Evolutionary conservation across 1,284 basidiomycete genomes (phyloP).

Genomic region (Tylopilus sp.): DNA sequence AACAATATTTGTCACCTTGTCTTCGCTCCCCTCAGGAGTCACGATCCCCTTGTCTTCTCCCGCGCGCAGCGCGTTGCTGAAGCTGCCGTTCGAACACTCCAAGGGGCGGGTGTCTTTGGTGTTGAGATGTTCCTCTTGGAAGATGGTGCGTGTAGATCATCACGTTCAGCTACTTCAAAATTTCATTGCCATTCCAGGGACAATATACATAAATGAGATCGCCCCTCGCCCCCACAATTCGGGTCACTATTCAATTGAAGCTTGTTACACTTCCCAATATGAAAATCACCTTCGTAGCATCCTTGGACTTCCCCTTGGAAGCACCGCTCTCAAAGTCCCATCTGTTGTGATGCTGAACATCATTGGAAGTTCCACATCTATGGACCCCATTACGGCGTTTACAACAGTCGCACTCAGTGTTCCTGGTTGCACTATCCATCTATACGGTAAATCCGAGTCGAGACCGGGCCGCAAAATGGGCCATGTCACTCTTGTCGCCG

Average conservation of each 20-base stretch:
- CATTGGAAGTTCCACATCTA: slow-evolving; percentile 80
- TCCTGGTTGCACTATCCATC: slow-evolving; percentile 87
- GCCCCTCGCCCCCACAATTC: slow-evolving; percentile 99
- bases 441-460: slow-evolving; percentile 95
- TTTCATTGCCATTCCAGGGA: slow-evolving; percentile 58
- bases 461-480: slow-evolving; percentile 98
- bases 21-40: slow-evolving; percentile 83
- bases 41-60: slow-evolving; percentile 66
- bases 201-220: slow-evolving; percentile 94
- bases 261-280: slow-evolving; percentile 96
- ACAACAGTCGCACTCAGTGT: slow-evolving; percentile 66
- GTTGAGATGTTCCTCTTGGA: slow-evolving; percentile 98
- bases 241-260: slow-evolving; percentile 99
- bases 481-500: slow-evolving; percentile 92
- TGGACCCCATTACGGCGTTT: slow-evolving; percentile 70
- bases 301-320: slow-evolving; percentile 90
- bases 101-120: slow-evolving; percentile 96
- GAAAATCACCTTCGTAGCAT: slow-evolving; percentile 99
- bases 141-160: slow-evolving; percentile 66
- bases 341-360: slow-evolving; percentile 96
- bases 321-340: slow-evolving; percentile 89
- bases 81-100: slow-evolving; percentile 82
- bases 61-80: slow-evolving; percentile 85
- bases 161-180: background rate
- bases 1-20: slow-evolving; percentile 96